phyloP scores from a whole-genome alignment of 2,329 filamentous ascomycete genomes.

The Coniella vitis region DNA sequence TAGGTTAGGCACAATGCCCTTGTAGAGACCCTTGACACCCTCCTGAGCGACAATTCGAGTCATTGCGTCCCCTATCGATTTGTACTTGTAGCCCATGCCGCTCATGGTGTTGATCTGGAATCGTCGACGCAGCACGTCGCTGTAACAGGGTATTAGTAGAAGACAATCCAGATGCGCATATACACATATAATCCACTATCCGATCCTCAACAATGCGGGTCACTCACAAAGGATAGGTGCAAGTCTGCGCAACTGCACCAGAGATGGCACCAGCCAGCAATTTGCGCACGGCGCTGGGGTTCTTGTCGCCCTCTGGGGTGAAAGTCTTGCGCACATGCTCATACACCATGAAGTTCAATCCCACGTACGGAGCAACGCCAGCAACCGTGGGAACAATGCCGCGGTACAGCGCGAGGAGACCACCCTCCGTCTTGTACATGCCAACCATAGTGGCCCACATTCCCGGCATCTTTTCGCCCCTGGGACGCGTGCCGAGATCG shows the following conservation, averaged over 20 bases:
- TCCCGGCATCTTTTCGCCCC: constrained; percentile 67
- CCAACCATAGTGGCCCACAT: constrained; percentile 79
- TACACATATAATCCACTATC: neutral
- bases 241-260: constrained; percentile 94
- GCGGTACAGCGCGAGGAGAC: constrained; percentile 77
- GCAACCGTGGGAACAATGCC: constrained; percentile 91
- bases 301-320: constrained; percentile 80
- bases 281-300: constrained; percentile 74
- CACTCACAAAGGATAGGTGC: constrained; percentile 93
- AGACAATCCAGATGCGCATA: constrained; percentile 6
- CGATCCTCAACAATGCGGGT: neutral
- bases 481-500: constrained; percentile 52
- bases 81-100: constrained; percentile 95
- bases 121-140: constrained; percentile 82
- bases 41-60: constrained; percentile 76
- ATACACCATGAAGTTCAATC: constrained; percentile 98
- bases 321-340: constrained; percentile 78
- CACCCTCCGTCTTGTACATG: constrained; percentile 92
- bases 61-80: constrained; percentile 76
- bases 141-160: constrained; percentile 30
- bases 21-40: constrained; percentile 81
- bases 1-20: constrained; percentile 90
- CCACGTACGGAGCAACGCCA: constrained; percentile 93
- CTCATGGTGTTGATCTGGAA: constrained; percentile 99
- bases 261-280: constrained; percentile 85